phyloP scores from a whole-genome alignment of 257 asterid species.

The Nicotiana undulata region DNA sequence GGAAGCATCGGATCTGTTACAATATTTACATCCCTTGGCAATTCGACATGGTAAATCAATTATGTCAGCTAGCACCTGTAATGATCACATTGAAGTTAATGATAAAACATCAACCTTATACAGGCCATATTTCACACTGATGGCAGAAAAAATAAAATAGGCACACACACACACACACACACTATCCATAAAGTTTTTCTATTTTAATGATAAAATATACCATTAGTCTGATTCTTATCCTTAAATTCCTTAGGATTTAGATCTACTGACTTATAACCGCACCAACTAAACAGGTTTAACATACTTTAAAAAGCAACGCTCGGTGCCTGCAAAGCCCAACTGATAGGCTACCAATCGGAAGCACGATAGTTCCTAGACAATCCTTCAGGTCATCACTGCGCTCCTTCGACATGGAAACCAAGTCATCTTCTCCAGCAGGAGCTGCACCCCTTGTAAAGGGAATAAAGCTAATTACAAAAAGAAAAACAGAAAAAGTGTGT shows the following conservation, averaged over 20 bases:
- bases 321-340: constrained; percentile 87
- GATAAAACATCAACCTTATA: constrained; percentile 6
- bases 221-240: background rate
- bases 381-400: constrained; percentile 71
- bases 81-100: constrained; percentile 13
- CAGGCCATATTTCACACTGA: background rate
- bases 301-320: constrained; percentile 81
- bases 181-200: background rate
- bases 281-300: constrained; percentile 5
- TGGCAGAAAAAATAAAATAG: background rate
- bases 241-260: background rate
- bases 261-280: background rate
- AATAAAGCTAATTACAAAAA: constrained; percentile 27
- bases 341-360: constrained; percentile 76
- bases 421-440: constrained; percentile 56
- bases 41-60: constrained; percentile 94
- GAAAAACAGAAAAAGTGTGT: background rate
- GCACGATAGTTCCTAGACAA: constrained; percentile 73
- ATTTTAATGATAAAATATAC: background rate
- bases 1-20: constrained; percentile 74
- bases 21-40: constrained; percentile 90
- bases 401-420: constrained; percentile 65
- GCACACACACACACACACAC: too few relatives aligned
- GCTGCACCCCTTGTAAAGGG: constrained; percentile 55
- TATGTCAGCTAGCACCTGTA: constrained; percentile 87